phyloP scores from a whole-genome alignment of 169 alveolate species.

The Plasmodium adleri region DNA sequence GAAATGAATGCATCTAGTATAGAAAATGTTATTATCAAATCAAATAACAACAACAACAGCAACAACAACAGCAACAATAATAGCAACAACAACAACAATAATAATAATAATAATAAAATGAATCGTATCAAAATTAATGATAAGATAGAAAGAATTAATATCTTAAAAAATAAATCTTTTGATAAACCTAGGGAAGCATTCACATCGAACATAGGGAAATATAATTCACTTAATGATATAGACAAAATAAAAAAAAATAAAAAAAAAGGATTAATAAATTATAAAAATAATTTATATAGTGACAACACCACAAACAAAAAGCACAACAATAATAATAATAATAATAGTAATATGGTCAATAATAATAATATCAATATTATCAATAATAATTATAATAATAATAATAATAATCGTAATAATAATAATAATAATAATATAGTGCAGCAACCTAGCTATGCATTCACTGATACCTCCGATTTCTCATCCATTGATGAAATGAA shows the following conservation, averaged over 20 bases:
- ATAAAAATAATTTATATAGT: not conserved
- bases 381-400: not conserved
- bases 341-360: not conserved
- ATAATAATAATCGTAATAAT: not conserved
- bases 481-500: slow-evolving; percentile 72
- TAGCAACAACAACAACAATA: not conserved
- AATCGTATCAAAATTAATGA: slow-evolving; percentile 18
- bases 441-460: slow-evolving; percentile 22
- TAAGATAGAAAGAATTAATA: slow-evolving; percentile 1
- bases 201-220: not conserved
- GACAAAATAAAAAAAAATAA: slow-evolving; percentile 33
- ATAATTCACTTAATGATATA: slow-evolving; percentile 30
- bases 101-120: not conserved
- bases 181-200: slow-evolving; percentile 8
- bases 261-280: slow-evolving; percentile 37
- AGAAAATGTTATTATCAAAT: slow-evolving; percentile 7
- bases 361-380: not conserved
- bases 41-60: slow-evolving; percentile 1
- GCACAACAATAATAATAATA: not conserved
- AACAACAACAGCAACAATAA: not conserved
- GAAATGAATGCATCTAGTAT: slow-evolving; percentile 10
- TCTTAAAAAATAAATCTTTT: not conserved
- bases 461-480: slow-evolving; percentile 70
- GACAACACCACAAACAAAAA: not conserved
- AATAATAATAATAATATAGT: slow-evolving; percentile 6